Base-by-base conservation (phyloP, 2,329 filamentous ascomycete species). In the Bipolaris gigantea region DNA sequence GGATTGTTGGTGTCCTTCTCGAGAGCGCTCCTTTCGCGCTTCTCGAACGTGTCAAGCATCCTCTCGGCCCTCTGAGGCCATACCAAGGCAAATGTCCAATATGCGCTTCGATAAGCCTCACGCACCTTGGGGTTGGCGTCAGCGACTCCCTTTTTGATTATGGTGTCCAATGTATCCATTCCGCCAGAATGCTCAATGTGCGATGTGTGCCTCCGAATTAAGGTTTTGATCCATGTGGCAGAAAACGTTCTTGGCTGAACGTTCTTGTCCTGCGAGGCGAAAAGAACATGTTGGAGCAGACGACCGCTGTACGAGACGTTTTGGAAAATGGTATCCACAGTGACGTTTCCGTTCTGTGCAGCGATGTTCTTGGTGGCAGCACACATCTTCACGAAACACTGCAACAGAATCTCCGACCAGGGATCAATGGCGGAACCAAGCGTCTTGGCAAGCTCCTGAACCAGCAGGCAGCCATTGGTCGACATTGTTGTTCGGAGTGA, bases 351-450 rank as follows among this genome's bases (percentile, higher is more conserved):
- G 60, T 89, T 87, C 67, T 96, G 88, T 0, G 91, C 91, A 53
- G 85, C 87, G 63, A 99, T 96, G 74, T 95, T 96, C 76, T 99
- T 99, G 43, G 93, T 95, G 21, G 87, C 87, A 9, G 87, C 90
- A 61, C 89, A 92, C 59, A 97, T 84, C 75, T 96, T 97, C 77
- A 97, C 86, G 64, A 97, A 85, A 25, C 85, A 88, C 69, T 96
- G 92, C 76, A 97, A 85, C 19, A 97, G 81, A 46, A 97, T 85
- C 75, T 97, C 93, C 7, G 94, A 88, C 86, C 96, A 89, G 10
- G 88, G 84, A 67, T 97, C 93, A 66, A 97, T 86, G 36, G 83
- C 88, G 1, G 90, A 82, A 0, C 92, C 92, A 41, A 90, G 86
- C 8, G 83, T 85, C 62, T 82, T 84, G 16, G 91, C 91, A 25